phyloP scores from a whole-genome alignment of 345 rosid species.

The Pistacia atlantica region DNA sequence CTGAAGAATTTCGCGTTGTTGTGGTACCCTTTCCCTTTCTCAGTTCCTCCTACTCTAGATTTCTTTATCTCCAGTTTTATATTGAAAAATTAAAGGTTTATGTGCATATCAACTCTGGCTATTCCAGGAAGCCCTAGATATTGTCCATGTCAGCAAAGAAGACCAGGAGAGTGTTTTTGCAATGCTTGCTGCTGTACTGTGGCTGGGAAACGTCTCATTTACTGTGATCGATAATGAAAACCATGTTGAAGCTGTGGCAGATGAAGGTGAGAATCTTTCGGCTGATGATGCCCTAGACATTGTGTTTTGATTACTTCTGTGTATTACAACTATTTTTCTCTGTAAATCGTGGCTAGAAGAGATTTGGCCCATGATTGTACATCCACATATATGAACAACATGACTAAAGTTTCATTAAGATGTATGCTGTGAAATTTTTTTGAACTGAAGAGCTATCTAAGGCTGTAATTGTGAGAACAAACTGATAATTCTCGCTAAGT shows the following conservation, averaged over 20 bases:
- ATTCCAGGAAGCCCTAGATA: conserved; percentile 89
- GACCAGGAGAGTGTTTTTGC: conserved; percentile 95
- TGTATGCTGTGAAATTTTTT: background rate
- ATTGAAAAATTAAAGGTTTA: conserved; percentile 7
- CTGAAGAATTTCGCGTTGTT: conserved; percentile 66
- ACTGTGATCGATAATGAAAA: conserved; percentile 83
- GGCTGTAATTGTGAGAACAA: background rate
- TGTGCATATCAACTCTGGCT: conserved; percentile 19
- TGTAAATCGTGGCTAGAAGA: background rate
- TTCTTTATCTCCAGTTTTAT: background rate
- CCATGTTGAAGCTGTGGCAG: conserved; percentile 80
- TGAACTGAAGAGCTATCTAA: background rate
- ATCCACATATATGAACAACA: background rate
- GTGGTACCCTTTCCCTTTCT: conserved; percentile 46
- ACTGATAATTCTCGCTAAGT: background rate
- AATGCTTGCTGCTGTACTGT: conserved; percentile 96
- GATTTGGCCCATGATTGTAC: background rate
- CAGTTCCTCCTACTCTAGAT: conserved; percentile 11
- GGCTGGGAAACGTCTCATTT: conserved; percentile 93
- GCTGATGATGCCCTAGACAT: background rate
- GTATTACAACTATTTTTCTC: background rate
- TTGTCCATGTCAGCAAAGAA: conserved; percentile 94
- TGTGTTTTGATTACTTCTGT: background rate
- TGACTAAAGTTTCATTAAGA: background rate
- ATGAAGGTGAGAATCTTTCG: conserved; percentile 69